Evolutionary conservation across 2,329 filamentous ascomycete genomes (phyloP).

Genomic region (Septoria linicola): DNA sequence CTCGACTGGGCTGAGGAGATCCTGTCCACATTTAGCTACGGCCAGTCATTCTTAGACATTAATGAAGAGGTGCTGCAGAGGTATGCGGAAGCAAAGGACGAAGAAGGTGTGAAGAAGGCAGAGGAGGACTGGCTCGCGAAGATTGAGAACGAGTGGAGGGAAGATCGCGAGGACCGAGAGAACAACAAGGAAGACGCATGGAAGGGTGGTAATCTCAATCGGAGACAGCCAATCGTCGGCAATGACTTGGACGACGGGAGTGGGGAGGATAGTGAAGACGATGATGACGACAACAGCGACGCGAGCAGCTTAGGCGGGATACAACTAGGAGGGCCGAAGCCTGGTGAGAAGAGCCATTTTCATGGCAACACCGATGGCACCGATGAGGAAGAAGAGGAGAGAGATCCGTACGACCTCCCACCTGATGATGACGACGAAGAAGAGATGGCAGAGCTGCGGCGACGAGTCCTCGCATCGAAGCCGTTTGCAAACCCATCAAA

Average conservation of each 20-base stretch:
- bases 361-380: conserved; percentile 45
- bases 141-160: conserved; percentile 83
- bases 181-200: conserved; percentile 70
- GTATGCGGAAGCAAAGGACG: conserved; percentile 80
- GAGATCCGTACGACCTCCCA: conserved; percentile 73
- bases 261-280: conserved; percentile 42
- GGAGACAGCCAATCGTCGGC: conserved; percentile 55
- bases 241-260: conserved; percentile 47
- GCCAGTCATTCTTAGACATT: conserved; percentile 83
- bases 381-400: conserved; percentile 50
- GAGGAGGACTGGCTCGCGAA: conserved; percentile 87
- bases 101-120: conserved; percentile 76
- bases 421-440: conserved; percentile 77
- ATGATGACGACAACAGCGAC: conserved; percentile 44
- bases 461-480: conserved; percentile 87
- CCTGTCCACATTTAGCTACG: conserved; percentile 82
- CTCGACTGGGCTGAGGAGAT: conserved; percentile 85
- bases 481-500: conserved; percentile 65
- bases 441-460: conserved; percentile 88
- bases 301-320: conserved; percentile 39
- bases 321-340: conserved; percentile 41
- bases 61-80: conserved; percentile 77
- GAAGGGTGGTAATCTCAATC: conserved; percentile 87
- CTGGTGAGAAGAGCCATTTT: conserved; percentile 52
- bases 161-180: conserved; percentile 67